Conservation (phyloP, 257 asterid genomes). For the Lycium ferocissimum region DNA sequence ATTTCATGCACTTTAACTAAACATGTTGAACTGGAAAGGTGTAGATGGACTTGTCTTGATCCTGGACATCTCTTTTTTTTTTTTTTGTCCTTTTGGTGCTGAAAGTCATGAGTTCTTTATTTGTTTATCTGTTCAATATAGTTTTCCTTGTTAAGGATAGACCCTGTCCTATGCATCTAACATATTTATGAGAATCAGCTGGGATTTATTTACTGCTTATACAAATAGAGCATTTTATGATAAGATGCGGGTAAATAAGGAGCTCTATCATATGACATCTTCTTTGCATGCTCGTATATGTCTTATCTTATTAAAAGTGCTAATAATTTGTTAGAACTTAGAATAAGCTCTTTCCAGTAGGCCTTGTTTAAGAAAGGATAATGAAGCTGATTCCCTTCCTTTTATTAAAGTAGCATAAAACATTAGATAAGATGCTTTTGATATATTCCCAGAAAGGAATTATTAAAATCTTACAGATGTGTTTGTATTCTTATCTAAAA, state of each 20-base stretch:
- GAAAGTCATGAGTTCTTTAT: background rate
- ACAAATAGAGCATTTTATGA: background rate
- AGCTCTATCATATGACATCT: background rate
- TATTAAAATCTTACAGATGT: background rate
- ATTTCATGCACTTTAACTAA: background rate
- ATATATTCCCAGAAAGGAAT: background rate
- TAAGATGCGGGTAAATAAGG: background rate
- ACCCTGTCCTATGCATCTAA: background rate
- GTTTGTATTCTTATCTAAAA: background rate
- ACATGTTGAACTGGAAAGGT: background rate
- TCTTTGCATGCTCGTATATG: background rate
- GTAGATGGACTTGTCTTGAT: background rate
- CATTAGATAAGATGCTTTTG: background rate
- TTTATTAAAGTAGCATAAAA: background rate
- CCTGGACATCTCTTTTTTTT: background rate
- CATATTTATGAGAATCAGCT: background rate
- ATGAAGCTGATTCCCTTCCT: background rate
- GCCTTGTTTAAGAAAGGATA: background rate
- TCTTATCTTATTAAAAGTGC: background rate
- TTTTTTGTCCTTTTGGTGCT: background rate
- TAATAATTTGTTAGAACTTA: background rate
- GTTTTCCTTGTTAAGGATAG: background rate
- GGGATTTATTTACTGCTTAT: slow-evolving; percentile 7
- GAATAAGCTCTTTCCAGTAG: background rate
- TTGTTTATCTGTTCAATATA: background rate